These are phyloP conservation scores for Aspergillus sp. DNA, from an alignment of 2,329 filamentous ascomycete genomes.

Conservation along the genomic window DNA sequence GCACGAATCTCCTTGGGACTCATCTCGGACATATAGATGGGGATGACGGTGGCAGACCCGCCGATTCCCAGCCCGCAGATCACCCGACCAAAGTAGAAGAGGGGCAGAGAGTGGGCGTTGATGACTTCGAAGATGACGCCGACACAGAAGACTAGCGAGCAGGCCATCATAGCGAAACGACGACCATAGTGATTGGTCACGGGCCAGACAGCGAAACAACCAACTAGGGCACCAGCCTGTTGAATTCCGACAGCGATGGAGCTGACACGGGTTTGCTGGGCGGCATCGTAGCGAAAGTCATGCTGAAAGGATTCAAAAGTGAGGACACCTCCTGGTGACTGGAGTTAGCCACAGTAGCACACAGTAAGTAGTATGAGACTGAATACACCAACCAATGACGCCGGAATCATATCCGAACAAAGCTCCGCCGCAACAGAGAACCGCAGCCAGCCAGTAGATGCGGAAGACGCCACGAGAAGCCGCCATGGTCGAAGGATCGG, in stretches of 20 bases:
- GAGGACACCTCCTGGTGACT: constrained; percentile 39
- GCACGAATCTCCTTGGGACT: constrained; percentile 44
- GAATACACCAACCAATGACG: constrained; percentile 32
- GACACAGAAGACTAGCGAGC: constrained; percentile 44
- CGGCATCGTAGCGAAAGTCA: constrained; percentile 38
- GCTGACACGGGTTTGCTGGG: constrained; percentile 39
- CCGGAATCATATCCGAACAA: constrained; percentile 41
- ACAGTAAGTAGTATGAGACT: not conserved
- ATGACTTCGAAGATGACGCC: constrained; percentile 44
- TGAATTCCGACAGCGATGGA: constrained; percentile 49
- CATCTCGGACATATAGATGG: constrained; percentile 43
- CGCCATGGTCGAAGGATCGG: no score
- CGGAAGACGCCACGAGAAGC: constrained; percentile 26
- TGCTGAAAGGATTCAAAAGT: constrained; percentile 42
- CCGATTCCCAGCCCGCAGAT: constrained; percentile 48
- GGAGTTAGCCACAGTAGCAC: no score
- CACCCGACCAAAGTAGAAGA: constrained; percentile 45
- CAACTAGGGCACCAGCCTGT: constrained; percentile 50
- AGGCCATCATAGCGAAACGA: constrained; percentile 40
- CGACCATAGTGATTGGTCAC: constrained; percentile 45
- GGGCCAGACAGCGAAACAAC: constrained; percentile 47
- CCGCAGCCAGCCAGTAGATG: constrained; percentile 49
- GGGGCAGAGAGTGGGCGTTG: constrained; percentile 40
- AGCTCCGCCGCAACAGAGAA: constrained; percentile 50
- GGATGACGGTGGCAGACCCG: constrained; percentile 40